A percentile compares a stretch with the other conserved stretches of the same genome.
Conservation (phyloP, 768 basidiomycete genomes). For the Leccinum olivaceopallidum region DNA sequence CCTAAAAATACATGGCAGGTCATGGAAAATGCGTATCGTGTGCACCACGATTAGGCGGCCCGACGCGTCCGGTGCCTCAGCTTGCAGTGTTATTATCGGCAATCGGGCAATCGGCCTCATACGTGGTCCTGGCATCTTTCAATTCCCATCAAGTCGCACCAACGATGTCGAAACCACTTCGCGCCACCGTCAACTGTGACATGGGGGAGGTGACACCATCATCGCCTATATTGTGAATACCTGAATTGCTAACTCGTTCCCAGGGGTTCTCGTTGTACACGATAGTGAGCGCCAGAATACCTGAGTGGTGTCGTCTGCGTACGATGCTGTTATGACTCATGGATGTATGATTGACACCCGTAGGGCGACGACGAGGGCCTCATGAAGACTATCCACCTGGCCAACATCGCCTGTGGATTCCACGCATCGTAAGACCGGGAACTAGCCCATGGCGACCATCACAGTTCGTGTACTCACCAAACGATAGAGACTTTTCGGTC, state of each 20-base stretch:
- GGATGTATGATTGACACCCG: neutral
- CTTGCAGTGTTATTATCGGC: neutral
- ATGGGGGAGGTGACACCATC: conserved; percentile 50
- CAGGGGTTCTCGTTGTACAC: conserved; percentile 55
- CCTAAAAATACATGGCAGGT: neutral
- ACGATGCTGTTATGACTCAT: neutral
- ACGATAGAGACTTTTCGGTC: conserved; percentile 56
- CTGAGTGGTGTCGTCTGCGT: neutral
- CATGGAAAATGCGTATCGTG: neutral
- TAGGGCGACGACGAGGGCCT: conserved; percentile 54
- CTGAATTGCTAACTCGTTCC: conserved; percentile 3
- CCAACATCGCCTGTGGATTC: conserved; percentile 69
- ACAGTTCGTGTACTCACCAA: neutral
- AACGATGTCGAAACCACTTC: conserved; percentile 25
- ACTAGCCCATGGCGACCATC: neutral
- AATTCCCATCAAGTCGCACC: neutral
- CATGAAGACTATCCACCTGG: conserved; percentile 58
- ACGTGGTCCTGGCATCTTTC: neutral
- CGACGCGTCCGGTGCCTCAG: neutral
- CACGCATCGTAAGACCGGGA: conserved; percentile 52
- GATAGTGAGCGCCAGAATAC: conserved; percentile 32
- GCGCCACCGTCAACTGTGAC: conserved; percentile 54
- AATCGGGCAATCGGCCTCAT: neutral
- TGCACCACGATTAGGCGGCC: neutral
- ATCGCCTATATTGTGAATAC: neutral